Base-by-base conservation (phyloP, 2,329 filamentous ascomycete species). In the Pseudopyricularia javanii region DNA sequence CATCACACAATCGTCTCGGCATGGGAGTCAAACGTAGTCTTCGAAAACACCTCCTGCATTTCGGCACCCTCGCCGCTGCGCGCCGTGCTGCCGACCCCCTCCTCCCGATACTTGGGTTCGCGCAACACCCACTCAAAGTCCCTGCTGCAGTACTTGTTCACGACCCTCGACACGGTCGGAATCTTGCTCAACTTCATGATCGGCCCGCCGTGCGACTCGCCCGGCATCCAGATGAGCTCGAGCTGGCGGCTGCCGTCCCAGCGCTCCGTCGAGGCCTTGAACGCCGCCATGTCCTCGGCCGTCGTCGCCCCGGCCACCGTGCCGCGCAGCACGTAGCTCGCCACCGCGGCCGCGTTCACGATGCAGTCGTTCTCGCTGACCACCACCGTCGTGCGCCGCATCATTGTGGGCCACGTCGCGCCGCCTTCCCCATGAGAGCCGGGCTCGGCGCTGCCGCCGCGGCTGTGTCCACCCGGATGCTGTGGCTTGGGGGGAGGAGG, bases 311-410 rank as follows among this genome's bases (percentile, higher is more conserved):
- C 50, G 28, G 30, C 30, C n/a, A n/a, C n/a, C 34, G 50, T 47
- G 40, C 32, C 50, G 30, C 30, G 47, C 50, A 45, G 35, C 35
- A 52, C 40, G 50, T 52, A 52, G 37, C 37, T 47, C n/a, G 50
- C 50, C 26, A 52, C 37, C 28, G 50, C 50, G 3, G 50, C 15
- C 30, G 50, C 50, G 40, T 52, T 24, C 20, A 52, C 6, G 9
- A 52, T 26, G 50, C 50, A 52, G 40, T 52, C 50, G n/a, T 28
- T 30, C 50, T 52, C 50, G 28, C 50, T 35, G 37, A 52, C 20
- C 7, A 52, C 43, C n/a, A 52, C 50, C 17, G 50, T 52, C 37
- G 50, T 52, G 9, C 50, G 50, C 22, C 49, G 33, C 32, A 17
- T 32, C 26, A n/a, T 33, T 17, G 48, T 26, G 17, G 40, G 20